These are phyloP conservation scores for Arthrobotrys entomopaga DNA, from an alignment of 2,329 filamentous ascomycete species.

Conservation along the genomic window DNA sequence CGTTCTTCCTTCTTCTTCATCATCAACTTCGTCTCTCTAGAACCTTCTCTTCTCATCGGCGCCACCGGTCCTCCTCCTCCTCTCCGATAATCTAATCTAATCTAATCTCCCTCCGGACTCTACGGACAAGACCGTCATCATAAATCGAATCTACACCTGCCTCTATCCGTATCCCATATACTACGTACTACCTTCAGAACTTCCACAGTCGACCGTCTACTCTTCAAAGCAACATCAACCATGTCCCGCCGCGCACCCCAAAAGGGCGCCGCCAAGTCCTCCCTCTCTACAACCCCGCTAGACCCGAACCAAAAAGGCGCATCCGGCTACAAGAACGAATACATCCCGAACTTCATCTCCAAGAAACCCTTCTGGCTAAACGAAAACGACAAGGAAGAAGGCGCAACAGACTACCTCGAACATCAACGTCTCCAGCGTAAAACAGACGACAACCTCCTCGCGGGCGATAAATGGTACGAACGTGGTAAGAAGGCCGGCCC, in stretches of 20 bases:
- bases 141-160: background rate
- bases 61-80: constrained; percentile 7
- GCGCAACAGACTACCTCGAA: constrained; percentile 80
- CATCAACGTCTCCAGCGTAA: constrained; percentile 86
- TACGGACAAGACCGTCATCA: background rate
- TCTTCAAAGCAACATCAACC: background rate
- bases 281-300: background rate
- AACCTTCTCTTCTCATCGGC: constrained; percentile 16
- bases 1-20: constrained; percentile 24
- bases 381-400: constrained; percentile 76
- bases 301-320: constrained; percentile 49
- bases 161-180: background rate
- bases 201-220: no score
- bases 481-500: constrained; percentile 84
- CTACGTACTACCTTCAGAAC: no score
- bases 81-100: constrained; percentile 15
- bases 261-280: constrained; percentile 24
- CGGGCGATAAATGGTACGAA: constrained; percentile 88
- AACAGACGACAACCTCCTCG: constrained; percentile 68
- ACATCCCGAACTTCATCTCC: constrained; percentile 97
- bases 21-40: constrained; percentile 28
- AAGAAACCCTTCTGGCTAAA: constrained; percentile 96
- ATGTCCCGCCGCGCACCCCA: constrained; percentile 45
- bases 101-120: constrained; percentile 22
- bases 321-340: constrained; percentile 78